Evolutionary conservation across 495 filamentous ascomycete genomes (phyloP).

Genomic region (Penicillium lividum): DNA sequence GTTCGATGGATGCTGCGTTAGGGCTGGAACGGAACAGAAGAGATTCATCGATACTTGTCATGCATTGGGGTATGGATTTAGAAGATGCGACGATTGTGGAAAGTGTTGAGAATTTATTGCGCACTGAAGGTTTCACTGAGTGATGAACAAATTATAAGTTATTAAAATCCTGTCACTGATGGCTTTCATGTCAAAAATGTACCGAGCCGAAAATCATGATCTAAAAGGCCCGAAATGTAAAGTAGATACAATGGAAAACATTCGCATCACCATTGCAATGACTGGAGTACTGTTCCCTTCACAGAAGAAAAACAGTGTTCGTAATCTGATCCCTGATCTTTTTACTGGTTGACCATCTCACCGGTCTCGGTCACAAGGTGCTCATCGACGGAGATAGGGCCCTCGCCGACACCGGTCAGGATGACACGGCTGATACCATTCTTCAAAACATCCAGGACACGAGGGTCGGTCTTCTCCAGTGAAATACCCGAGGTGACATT

Average conservation of each 20-base stretch:
- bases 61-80: constrained; percentile 20
- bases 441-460: constrained; percentile 61
- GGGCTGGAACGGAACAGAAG: constrained; percentile 10
- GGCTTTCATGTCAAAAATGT: constrained; percentile 1
- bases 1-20: constrained; percentile 23
- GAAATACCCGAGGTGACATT: constrained; percentile 50
- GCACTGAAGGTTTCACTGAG: not conserved
- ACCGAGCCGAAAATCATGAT: constrained; percentile 17
- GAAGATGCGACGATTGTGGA: constrained; percentile 22
- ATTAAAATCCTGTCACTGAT: not conserved
- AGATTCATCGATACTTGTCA: constrained; percentile 16
- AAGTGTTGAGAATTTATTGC: constrained; percentile 10
- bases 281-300: constrained; percentile 15
- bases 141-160: not conserved
- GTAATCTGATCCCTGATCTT: constrained; percentile 15
- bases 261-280: constrained; percentile 22
- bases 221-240: constrained; percentile 7
- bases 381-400: constrained; percentile 75
- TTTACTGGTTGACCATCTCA: constrained; percentile 44
- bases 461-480: constrained; percentile 54
- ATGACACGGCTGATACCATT: constrained; percentile 86
- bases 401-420: constrained; percentile 87
- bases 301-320: constrained; percentile 21
- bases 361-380: constrained; percentile 75
- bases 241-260: constrained; percentile 23